A percentile compares a stretch with the other conserved stretches of the same genome.
Conservation (phyloP, 805 yeast species). For the Babjeviella inositovora region DNA sequence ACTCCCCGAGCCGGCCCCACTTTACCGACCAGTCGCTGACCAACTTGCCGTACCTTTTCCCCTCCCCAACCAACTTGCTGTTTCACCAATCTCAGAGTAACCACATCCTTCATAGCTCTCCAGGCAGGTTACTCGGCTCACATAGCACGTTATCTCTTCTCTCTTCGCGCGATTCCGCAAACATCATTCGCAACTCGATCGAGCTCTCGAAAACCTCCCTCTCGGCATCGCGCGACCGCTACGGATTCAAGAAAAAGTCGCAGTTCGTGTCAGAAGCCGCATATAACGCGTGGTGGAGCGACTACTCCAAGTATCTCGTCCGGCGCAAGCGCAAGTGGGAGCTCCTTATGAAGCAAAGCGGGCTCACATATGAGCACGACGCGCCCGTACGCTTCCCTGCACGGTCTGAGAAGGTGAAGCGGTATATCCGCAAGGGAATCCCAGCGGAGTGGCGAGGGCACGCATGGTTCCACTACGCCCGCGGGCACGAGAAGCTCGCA, state of each 20-base stretch:
- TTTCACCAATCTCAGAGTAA: too few species aligned
- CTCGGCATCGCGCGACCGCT: constrained; percentile 39
- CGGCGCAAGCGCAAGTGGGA: constrained; percentile 72
- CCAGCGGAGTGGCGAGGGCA: constrained; percentile 97
- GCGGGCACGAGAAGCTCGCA: constrained; percentile 60
- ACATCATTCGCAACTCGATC: neutral
- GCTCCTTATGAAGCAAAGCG: constrained; percentile 45
- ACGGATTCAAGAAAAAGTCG: constrained; percentile 71
- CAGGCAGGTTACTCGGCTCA: too few species aligned
- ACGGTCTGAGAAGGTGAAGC: constrained; percentile 58
- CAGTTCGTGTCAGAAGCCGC: constrained; percentile 31
- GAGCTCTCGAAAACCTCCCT: constrained; percentile 1
- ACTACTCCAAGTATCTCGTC: constrained; percentile 44
- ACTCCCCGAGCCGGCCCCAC: too few species aligned
- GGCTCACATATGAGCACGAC: constrained; percentile 25
- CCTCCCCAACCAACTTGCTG: too few species aligned
- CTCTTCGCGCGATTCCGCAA: neutral
- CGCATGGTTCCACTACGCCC: constrained; percentile 93
- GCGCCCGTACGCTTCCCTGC: constrained; percentile 61
- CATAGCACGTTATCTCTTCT: neutral
- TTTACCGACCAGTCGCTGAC: too few species aligned
- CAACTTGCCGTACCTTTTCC: too few species aligned
- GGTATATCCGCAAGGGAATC: constrained; percentile 79
- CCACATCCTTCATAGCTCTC: too few species aligned
- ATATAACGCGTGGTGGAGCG: constrained; percentile 64